Base-by-base conservation (phyloP, 116 monocot species). In the Cymodocea nodosa region DNA sequence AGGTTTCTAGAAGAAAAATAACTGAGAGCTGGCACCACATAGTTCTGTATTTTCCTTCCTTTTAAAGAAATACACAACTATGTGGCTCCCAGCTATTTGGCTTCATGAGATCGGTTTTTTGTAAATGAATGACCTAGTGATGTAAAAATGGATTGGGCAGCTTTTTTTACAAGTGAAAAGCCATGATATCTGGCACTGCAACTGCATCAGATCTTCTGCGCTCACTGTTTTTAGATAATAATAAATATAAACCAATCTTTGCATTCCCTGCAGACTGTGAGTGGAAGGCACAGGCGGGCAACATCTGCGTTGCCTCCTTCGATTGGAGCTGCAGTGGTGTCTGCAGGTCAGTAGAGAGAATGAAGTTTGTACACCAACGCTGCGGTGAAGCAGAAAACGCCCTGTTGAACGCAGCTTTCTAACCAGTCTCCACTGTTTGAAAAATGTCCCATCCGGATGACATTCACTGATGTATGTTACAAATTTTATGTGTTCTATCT, bases 301-400 rank as follows among this genome's bases (percentile, higher is more conserved):
- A 87, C 70, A 75, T 87, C 15, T 92, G 91, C 59, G 66, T 87
- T 23, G 91, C 91, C 51, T 92, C 91, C 18, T 92, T 92, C 50
- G 91, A 92, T 53, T 92, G 91, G 91, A 87, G 74, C 50, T 92
- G 91, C 73, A 92, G 91, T 34, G 91, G 91, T 13, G 82, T 92
- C 58, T 92, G 91, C 82, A 92, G 83, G 20, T 87, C 91, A 0
- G 91, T 82, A 11, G 84, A 92, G 69, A 92, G 71, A 62, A 71
- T 92, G 4, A 87, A 92, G 64, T 79, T 84, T 9, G 78, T 92
- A 17, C 87, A 92, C 39, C 70, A 54, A 19, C 70, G 53, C 23
- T 92, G 87, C 23, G 84, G 91, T 20, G 91, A 92, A 80, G 91
- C 84, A 67, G 82, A 81, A 9, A 10, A 59, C 13, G 13, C 59